A percentile compares a stretch with the other conserved stretches of the same genome.
These are phyloP conservation scores for Penicillium angulare DNA, from an alignment of 495 filamentous ascomycete genomes.

Conservation along the genomic window DNA sequence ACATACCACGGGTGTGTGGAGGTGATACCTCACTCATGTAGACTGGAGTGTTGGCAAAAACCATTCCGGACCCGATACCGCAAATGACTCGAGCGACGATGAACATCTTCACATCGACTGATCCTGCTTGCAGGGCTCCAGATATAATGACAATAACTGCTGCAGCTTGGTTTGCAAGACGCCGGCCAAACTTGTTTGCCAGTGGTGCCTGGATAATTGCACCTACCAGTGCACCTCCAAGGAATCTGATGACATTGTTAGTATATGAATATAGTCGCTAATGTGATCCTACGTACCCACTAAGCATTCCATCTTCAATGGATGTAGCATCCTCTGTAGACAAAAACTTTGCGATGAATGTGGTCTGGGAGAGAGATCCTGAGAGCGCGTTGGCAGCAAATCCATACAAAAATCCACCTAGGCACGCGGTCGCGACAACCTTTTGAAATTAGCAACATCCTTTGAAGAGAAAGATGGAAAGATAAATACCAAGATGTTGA, in stretches of 20 bases:
- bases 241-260: too few relatives aligned
- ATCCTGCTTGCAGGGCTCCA: neutral
- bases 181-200: neutral
- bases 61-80: neutral
- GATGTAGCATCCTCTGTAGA: neutral
- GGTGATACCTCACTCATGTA: slow-evolving; percentile 6
- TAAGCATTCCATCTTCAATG: neutral
- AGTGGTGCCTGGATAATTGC: neutral
- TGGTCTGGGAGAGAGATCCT: neutral
- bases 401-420: neutral
- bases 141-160: too few relatives aligned
- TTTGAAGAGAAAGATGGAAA: too few relatives aligned
- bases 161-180: neutral
- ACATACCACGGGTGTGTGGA: neutral
- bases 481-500: neutral
- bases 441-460: too few relatives aligned
- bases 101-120: neutral
- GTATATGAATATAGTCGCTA: too few relatives aligned
- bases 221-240: neutral
- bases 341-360: neutral
- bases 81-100: neutral
- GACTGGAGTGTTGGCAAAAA: slow-evolving; percentile 1
- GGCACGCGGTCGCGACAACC: neutral
- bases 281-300: neutral
- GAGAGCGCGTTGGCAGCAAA: neutral